phyloP scores from a whole-genome alignment of 768 basidiomycete species.

The Tylopilus plumbeoviolaceoides region DNA sequence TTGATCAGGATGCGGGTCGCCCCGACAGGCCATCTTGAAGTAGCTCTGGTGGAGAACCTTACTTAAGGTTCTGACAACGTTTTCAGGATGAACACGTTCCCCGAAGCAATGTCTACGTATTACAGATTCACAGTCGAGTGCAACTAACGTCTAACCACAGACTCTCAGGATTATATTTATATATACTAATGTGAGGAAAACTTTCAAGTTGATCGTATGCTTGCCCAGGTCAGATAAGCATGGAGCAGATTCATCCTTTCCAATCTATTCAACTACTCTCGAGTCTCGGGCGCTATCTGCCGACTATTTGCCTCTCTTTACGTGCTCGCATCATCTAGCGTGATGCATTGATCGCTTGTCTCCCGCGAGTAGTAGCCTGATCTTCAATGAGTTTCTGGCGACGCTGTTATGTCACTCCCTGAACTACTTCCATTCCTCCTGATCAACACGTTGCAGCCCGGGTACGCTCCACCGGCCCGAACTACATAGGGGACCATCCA shows the following conservation, averaged over 20 bases:
- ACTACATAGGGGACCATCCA: too few species aligned
- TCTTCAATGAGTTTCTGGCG: too few species aligned
- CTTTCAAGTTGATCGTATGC: too few species aligned
- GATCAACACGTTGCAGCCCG: too few species aligned
- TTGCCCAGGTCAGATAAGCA: neutral
- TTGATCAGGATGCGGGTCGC: slow-evolving; percentile 55
- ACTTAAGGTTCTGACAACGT: slow-evolving; percentile 53
- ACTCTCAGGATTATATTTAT: slow-evolving; percentile 72
- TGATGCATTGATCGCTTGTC: slow-evolving; percentile 53
- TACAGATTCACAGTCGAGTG: slow-evolving; percentile 1
- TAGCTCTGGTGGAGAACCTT: slow-evolving; percentile 70
- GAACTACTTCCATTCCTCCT: too few species aligned
- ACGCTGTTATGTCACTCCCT: too few species aligned
- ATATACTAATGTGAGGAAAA: too few species aligned
- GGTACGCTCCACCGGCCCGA: too few species aligned
- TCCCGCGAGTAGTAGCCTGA: too few species aligned
- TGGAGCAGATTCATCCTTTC: slow-evolving; percentile 67
- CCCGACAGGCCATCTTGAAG: slow-evolving; percentile 91
- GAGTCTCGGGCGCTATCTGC: slow-evolving; percentile 39
- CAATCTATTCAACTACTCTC: slow-evolving; percentile 93
- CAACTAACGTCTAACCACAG: slow-evolving; percentile 27
- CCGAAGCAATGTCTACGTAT: slow-evolving; percentile 15
- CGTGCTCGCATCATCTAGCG: slow-evolving; percentile 57
- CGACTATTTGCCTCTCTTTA: slow-evolving; percentile 1
- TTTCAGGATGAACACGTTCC: too few species aligned